A percentile compares a stretch with the other conserved stretches of the same genome.
These are phyloP conservation scores for Penicillium desertorum DNA, from an alignment of 495 filamentous ascomycete genomes.

Conservation along the genomic window DNA sequence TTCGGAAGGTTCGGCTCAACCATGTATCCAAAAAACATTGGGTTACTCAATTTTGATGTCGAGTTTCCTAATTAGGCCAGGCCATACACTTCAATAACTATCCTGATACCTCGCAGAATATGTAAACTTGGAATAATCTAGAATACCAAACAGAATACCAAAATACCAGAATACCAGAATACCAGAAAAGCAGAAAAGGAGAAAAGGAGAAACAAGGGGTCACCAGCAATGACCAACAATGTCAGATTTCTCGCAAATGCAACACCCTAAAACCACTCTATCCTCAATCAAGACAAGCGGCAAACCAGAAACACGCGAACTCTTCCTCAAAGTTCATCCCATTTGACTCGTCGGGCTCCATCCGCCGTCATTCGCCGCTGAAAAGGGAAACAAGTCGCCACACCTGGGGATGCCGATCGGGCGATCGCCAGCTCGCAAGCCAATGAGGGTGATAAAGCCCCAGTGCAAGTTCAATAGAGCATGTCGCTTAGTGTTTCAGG, in stretches of 20 bases:
- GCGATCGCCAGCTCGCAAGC: constrained; percentile 8
- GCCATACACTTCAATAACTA: neutral
- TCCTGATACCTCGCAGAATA: too few relatives aligned
- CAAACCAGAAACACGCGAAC: constrained; percentile 11
- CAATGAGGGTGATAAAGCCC: neutral
- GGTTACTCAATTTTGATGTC: constrained; percentile 2
- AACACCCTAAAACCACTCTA: constrained; percentile 4
- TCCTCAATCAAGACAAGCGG: constrained; percentile 4
- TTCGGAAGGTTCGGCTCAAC: constrained; percentile 8
- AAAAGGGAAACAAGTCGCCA: constrained; percentile 11
- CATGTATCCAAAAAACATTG: neutral
- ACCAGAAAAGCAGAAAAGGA: constrained; percentile 1
- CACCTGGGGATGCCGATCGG: constrained; percentile 15
- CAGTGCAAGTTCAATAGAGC: constrained; percentile 12
- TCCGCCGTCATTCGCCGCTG: constrained; percentile 3
- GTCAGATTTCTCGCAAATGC: constrained; percentile 10
- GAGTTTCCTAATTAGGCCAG: neutral
- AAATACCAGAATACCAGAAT: too few relatives aligned
- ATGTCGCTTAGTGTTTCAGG: constrained; percentile 15
- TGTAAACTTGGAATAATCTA: neutral
- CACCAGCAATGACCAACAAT: constrained; percentile 3
- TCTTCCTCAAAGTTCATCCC: neutral
- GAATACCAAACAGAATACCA: neutral
- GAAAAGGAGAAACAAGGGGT: constrained; percentile 12
- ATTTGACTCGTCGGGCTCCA: constrained; percentile 1